phyloP scores from a whole-genome alignment of 495 filamentous ascomycete species.

The Amphirosellinia nigrospora region DNA sequence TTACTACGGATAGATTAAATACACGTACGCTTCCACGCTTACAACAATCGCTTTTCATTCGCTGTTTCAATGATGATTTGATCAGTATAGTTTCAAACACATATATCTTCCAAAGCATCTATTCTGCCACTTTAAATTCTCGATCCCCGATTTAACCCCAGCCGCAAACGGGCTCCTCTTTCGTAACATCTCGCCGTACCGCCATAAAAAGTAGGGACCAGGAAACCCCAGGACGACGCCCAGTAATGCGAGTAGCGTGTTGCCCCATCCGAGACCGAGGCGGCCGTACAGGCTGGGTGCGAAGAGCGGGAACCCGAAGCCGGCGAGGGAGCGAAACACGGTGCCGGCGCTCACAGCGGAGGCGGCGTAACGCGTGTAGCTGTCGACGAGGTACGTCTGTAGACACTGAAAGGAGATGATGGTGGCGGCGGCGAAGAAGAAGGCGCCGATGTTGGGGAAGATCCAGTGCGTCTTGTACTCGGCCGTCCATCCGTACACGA shows the following conservation, averaged over 20 bases:
- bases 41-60: neutral
- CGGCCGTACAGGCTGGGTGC: conserved; percentile 67
- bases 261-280: conserved; percentile 63
- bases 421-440: conserved; percentile 62
- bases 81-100: neutral
- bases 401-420: conserved; percentile 73
- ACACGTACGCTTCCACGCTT: neutral
- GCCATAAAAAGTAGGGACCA: conserved; percentile 59
- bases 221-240: conserved; percentile 56
- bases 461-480: conserved; percentile 72
- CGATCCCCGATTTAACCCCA: conserved; percentile 43
- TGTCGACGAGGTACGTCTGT: conserved; percentile 79
- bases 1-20: neutral
- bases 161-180: conserved; percentile 72
- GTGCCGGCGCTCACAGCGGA: conserved; percentile 71
- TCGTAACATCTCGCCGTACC: conserved; percentile 51
- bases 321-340: conserved; percentile 69
- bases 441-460: conserved; percentile 71
- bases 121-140: neutral
- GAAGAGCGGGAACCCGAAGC: conserved; percentile 81
- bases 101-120: neutral
- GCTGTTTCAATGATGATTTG: neutral
- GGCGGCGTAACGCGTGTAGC: conserved; percentile 76
- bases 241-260: conserved; percentile 60
- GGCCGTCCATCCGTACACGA: conserved; percentile 76